phyloP scores from a whole-genome alignment of 2,329 filamentous ascomycete species.

The Cercospora sesami region DNA sequence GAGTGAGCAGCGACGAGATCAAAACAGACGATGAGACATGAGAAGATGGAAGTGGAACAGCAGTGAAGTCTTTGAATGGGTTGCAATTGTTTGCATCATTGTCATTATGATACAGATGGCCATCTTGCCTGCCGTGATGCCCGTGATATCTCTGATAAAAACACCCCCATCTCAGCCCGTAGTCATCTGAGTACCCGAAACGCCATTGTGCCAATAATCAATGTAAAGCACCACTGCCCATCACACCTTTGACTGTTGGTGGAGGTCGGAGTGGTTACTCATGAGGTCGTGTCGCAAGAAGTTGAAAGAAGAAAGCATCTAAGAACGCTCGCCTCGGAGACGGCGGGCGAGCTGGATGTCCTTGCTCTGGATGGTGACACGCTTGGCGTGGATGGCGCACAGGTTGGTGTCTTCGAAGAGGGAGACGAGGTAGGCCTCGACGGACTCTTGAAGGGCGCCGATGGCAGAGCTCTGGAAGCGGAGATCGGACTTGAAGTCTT shows the following conservation, averaged over 20 bases:
- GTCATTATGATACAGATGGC: conserved; percentile 43
- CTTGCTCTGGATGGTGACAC: conserved; percentile 88
- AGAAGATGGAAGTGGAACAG: background rate
- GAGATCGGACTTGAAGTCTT: conserved; percentile 66
- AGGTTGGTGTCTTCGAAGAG: conserved; percentile 97
- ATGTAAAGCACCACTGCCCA: conserved; percentile 34
- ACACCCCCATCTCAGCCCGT: conserved; percentile 32
- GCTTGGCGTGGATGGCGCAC: conserved; percentile 93
- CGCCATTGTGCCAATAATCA: conserved; percentile 23
- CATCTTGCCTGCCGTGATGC: conserved; percentile 17
- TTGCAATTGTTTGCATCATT: conserved; percentile 38
- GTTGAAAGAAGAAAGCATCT: conserved; percentile 36
- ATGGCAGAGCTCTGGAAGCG: conserved; percentile 97
- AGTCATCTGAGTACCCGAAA: conserved; percentile 29
- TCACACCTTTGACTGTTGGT: conserved; percentile 33
- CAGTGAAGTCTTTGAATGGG: conserved; percentile 25
- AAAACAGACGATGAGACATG: background rate
- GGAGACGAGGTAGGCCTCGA: conserved; percentile 94
- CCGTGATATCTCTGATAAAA: conserved; percentile 39
- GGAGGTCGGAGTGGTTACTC: conserved; percentile 35
- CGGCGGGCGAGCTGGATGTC: conserved; percentile 85
- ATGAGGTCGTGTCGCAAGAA: conserved; percentile 28
- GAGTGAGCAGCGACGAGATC: background rate
- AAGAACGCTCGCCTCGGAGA: conserved; percentile 57
- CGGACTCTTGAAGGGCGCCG: conserved; percentile 86